phyloP scores from a whole-genome alignment of 768 basidiomycete genomes.

The Boletus vermiculosoides region DNA sequence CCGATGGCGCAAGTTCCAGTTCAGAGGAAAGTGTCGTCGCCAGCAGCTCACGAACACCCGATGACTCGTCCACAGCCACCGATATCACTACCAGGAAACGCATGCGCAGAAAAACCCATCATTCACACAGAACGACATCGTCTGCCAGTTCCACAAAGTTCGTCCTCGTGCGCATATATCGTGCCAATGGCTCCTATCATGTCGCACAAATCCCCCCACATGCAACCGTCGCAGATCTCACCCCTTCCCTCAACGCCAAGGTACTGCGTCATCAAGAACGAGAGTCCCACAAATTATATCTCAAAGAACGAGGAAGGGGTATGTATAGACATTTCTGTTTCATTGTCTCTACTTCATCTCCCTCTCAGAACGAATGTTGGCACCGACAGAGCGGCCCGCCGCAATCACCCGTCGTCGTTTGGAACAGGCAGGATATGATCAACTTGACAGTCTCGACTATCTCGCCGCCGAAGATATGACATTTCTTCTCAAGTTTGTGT shows the following conservation, averaged over 20 bases:
- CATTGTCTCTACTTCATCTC: not conserved
- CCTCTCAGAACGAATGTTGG: constrained; percentile 74
- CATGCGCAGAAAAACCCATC: constrained; percentile 26
- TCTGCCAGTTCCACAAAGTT: constrained; percentile 18
- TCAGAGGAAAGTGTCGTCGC: constrained; percentile 35
- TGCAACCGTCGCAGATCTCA: constrained; percentile 69
- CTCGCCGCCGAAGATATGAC: constrained; percentile 76
- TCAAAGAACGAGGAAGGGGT: constrained; percentile 79
- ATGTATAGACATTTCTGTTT: constrained; percentile 14
- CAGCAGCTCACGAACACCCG: constrained; percentile 18
- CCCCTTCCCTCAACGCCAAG: constrained; percentile 58
- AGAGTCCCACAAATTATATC: constrained; percentile 66
- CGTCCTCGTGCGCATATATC: constrained; percentile 75
- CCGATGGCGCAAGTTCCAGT: constrained; percentile 40
- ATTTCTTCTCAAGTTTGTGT: constrained; percentile 88
- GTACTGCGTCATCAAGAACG: constrained; percentile 47
- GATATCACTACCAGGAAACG: constrained; percentile 19
- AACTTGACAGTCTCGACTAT: constrained; percentile 73
- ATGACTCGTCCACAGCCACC: constrained; percentile 12
- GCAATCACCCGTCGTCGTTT: constrained; percentile 80
- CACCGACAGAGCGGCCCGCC: constrained; percentile 78
- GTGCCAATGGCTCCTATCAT: constrained; percentile 69
- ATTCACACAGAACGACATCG: constrained; percentile 17
- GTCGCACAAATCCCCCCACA: constrained; percentile 61
- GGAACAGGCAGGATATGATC: constrained; percentile 86